Conservation (phyloP, 2,329 filamentous ascomycete species). For the Sclerotinia minor region DNA sequence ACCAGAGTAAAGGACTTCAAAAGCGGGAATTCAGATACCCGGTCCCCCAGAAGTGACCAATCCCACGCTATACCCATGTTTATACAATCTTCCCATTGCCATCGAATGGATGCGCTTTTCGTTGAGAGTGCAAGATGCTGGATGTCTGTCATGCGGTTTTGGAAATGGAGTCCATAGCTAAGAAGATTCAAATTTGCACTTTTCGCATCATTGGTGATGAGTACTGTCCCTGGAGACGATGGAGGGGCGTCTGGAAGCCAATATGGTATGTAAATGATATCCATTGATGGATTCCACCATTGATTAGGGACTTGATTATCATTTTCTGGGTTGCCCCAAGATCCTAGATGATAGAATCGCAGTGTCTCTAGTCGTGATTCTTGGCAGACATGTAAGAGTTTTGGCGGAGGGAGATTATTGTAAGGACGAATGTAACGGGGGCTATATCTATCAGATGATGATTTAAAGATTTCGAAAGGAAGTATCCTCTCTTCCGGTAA, state of each 20-base stretch:
- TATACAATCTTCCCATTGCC: neutral
- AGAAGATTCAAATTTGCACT: neutral
- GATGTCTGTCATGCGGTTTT: neutral
- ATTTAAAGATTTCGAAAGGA: neutral
- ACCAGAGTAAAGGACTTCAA: neutral
- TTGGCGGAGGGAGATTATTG: neutral
- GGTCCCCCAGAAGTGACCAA: neutral
- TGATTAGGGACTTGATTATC: neutral
- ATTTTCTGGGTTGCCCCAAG: neutral
- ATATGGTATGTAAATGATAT: conserved; percentile 10
- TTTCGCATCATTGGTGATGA: neutral
- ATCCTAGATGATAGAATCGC: neutral
- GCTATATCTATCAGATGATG: neutral
- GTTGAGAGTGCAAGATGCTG: conserved; percentile 13
- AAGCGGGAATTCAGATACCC: neutral
- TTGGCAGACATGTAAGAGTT: neutral
- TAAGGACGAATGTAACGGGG: neutral
- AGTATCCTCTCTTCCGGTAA: neutral
- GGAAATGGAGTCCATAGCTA: neutral
- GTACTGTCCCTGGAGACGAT: neutral
- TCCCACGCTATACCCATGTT: neutral
- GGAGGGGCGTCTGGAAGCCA: neutral
- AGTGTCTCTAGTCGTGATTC: conserved; percentile 9
- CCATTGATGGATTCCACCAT: conserved; percentile 12
- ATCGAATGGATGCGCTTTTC: neutral